A percentile compares a stretch with the other conserved stretches of the same genome.
phyloP scores from a whole-genome alignment of 306 rosid genomes.

The Ceratonia siliqua region DNA sequence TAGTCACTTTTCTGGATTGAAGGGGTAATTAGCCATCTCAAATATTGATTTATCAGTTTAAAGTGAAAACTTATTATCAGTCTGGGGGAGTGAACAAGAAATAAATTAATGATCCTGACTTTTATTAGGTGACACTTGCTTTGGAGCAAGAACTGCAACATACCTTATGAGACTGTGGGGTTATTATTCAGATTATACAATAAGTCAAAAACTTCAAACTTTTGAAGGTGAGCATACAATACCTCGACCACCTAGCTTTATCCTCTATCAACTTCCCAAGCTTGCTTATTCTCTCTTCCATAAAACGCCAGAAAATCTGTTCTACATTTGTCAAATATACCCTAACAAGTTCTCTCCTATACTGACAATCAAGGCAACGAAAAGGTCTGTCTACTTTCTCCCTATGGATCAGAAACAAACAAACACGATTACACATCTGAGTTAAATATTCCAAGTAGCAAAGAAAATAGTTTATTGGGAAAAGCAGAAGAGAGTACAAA shows the following conservation, averaged over 20 bases:
- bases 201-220: neutral
- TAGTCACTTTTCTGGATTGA: neutral
- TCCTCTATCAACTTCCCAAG: conserved; percentile 93
- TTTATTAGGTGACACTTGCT: neutral
- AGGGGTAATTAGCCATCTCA: neutral
- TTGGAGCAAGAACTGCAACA: conserved; percentile 7
- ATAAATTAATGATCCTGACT: neutral
- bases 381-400: conserved; percentile 97
- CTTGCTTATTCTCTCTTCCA: conserved; percentile 90
- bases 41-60: conserved; percentile 2
- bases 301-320: conserved; percentile 96
- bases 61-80: conserved; percentile 7
- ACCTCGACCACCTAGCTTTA: conserved; percentile 99
- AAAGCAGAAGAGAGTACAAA: neutral
- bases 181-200: neutral
- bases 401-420: no score
- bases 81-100: neutral
- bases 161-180: neutral
- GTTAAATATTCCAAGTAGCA: no score
- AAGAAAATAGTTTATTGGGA: neutral
- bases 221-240: conserved; percentile 34
- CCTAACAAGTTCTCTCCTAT: conserved; percentile 99
- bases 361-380: conserved; percentile 97
- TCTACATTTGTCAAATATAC: conserved; percentile 97
- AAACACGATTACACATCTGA: no score